Evolutionary conservation across 495 filamentous ascomycete species (phyloP).

Genomic region (Penicillium cinerascens): DNA sequence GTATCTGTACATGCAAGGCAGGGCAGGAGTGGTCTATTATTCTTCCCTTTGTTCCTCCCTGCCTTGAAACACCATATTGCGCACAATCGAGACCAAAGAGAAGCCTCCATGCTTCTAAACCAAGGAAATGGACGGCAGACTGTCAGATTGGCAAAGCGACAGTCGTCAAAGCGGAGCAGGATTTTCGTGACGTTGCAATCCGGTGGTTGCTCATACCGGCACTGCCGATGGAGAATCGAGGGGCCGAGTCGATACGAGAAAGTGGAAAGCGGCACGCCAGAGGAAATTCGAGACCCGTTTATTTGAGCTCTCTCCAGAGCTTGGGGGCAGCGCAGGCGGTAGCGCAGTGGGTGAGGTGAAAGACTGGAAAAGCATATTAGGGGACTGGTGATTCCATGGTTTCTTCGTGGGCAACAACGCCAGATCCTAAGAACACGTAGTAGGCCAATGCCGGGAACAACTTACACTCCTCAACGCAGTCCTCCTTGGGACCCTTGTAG

Average conservation of each 20-base stretch:
- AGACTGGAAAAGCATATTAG: conserved; percentile 59
- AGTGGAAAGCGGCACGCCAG: conserved; percentile 9
- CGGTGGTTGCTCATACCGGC: conserved; percentile 8
- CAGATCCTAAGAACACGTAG: background rate
- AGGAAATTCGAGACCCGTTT: conserved; percentile 39
- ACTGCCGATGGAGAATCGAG: background rate
- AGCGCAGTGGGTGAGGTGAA: conserved; percentile 95
- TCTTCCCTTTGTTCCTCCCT: conserved; percentile 22
- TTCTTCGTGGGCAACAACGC: background rate
- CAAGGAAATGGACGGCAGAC: conserved; percentile 26
- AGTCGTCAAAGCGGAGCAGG: conserved; percentile 22
- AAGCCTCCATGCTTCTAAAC: conserved; percentile 22
- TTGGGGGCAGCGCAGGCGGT: conserved; percentile 89
- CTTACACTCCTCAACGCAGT: conserved; percentile 99
- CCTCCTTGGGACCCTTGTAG: conserved; percentile 68
- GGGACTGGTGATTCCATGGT: background rate
- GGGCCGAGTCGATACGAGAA: conserved; percentile 7
- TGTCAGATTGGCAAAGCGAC: conserved; percentile 12
- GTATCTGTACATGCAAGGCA: conserved; percentile 51
- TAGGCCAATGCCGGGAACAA: conserved; percentile 11
- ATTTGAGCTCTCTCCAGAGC: conserved; percentile 88
- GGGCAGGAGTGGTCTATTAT: conserved; percentile 29
- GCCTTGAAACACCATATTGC: conserved; percentile 32
- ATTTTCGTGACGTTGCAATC: conserved; percentile 12
- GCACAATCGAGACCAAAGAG: conserved; percentile 15